Base-by-base conservation (phyloP, 2,329 filamentous ascomycete species). In the Rutstroemia sp. region DNA sequence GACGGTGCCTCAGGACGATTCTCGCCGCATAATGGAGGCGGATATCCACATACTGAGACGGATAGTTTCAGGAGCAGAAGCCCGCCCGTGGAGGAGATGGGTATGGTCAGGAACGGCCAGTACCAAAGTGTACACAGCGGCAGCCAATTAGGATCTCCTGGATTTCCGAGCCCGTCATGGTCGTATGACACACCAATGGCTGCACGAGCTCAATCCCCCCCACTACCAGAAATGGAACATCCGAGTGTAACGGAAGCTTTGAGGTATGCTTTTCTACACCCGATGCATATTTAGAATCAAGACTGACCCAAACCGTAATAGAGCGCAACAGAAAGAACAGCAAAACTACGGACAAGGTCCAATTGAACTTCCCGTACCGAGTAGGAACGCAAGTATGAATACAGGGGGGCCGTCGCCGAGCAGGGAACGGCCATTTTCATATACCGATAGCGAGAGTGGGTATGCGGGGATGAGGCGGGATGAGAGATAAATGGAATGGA, bases 61-160 rank as follows among this genome's bases (percentile, higher is more conserved):
- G 51, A 52, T n/a, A 53, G 48, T 53, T 52, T 46, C 17, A 47
- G 54, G 38, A 56, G 54, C 16, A 21, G 48, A 27, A 56, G 54
- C 47, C 54, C 54, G 5, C 54, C 41, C 2, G 10, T 53, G 16
- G 54, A 56, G 30, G 48, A 56, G 1, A 9, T 52, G n/a, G 54
- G 54, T 16, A 51, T 56, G 42, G 48, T 56, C 27, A 34, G 53
- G 23, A 55, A 55, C 16, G 53, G 53, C 10, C 53, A 55, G 17
- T 55, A 55, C 25, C 53, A 51, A 14, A 55, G 53, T 50, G 53
- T 55, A 3, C 41, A 48, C 14, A 17, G 49, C 19, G 49, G 54
- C 12, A 51, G 30, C 46, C 48, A 41, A 17, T 17, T 56, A 16
- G 54, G 41, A 19, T 51, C 45, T n/a, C 41, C 54, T 12, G 54